These are phyloP conservation scores for Sistotremastrum niveocremeum DNA, from an alignment of 768 basidiomycete genomes.

Conservation along the genomic window DNA sequence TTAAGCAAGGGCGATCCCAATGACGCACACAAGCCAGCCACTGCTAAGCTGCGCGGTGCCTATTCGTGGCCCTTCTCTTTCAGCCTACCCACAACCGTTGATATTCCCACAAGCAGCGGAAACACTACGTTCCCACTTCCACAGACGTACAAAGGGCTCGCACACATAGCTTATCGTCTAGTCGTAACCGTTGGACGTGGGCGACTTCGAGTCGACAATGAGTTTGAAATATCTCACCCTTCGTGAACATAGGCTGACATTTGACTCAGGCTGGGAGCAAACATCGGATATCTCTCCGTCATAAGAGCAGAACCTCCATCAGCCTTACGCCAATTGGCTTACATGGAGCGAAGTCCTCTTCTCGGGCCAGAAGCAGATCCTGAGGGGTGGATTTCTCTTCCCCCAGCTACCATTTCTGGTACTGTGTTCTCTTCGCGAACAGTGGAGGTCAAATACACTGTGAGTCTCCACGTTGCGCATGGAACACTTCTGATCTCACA, in stretches of 20 bases:
- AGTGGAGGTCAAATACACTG: no score
- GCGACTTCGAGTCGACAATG: slow-evolving; percentile 32
- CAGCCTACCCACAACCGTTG: slow-evolving; percentile 29
- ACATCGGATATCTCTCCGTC: slow-evolving; percentile 8
- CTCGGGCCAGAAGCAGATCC: slow-evolving; percentile 5
- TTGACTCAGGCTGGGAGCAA: slow-evolving; percentile 5
- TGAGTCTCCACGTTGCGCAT: no score
- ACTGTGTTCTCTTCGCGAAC: no score
- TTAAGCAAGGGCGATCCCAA: slow-evolving; percentile 33
- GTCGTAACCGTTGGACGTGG: slow-evolving; percentile 36
- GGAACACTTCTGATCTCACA: no score
- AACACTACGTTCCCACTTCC: slow-evolving; percentile 30
- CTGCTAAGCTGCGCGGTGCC: slow-evolving; percentile 38
- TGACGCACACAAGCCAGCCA: slow-evolving; percentile 38
- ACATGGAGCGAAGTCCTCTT: not conserved
- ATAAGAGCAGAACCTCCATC: slow-evolving; percentile 8
- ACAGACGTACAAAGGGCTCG: slow-evolving; percentile 39
- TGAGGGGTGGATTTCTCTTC: slow-evolving; percentile 7
- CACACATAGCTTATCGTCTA: slow-evolving; percentile 43
- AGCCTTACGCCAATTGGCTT: slow-evolving; percentile 6
- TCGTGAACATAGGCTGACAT: not conserved
- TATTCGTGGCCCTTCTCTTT: slow-evolving; percentile 36
- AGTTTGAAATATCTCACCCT: not conserved
- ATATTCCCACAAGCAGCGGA: slow-evolving; percentile 11
- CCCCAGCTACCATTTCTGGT: no score